Percentiles rank a stretch among this genome's conserved stretches.
phyloP scores from a whole-genome alignment of 331 rosid genomes.

The Cydonia oblonga region DNA sequence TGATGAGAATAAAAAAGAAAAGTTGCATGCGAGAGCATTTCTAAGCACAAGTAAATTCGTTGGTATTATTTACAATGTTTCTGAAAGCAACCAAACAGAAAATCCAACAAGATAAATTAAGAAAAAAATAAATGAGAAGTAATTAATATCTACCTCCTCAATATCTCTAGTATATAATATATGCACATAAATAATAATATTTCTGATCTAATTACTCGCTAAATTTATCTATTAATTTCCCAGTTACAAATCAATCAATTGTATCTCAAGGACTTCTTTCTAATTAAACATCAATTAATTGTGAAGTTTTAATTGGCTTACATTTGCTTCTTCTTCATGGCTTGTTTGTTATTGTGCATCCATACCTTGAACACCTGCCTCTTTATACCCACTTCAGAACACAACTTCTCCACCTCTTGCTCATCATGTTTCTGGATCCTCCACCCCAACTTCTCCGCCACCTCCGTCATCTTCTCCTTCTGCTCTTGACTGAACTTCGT shows the following conservation, averaged over 20 bases:
- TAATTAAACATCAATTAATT: not conserved
- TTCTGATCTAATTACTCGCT: slow-evolving; percentile 21
- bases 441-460: slow-evolving; percentile 84
- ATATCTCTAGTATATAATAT: not conserved
- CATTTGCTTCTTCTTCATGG: slow-evolving; percentile 60
- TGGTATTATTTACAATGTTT: not conserved
- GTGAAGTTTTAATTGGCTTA: slow-evolving; percentile 21
- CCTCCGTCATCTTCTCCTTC: slow-evolving; percentile 78
- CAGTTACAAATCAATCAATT: not conserved
- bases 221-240: not conserved
- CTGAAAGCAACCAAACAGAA: not conserved
- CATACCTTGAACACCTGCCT: slow-evolving; percentile 86
- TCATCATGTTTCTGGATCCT: slow-evolving; percentile 88
- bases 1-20: not conserved
- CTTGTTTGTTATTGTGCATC: slow-evolving; percentile 96
- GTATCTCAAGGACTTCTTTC: not conserved
- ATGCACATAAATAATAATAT: not conserved
- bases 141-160: not conserved
- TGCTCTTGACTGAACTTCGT: slow-evolving; percentile 67
- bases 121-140: not conserved
- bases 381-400: slow-evolving; percentile 59
- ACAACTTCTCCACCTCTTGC: slow-evolving; percentile 72
- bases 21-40: not conserved
- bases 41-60: not conserved
- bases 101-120: not conserved